Percentiles rank a stretch among this genome's conserved stretches.
These are phyloP conservation scores for Elaeis guineensis DNA, from an alignment of 176 grass and related monocot genomes.

Conservation along the genomic window DNA sequence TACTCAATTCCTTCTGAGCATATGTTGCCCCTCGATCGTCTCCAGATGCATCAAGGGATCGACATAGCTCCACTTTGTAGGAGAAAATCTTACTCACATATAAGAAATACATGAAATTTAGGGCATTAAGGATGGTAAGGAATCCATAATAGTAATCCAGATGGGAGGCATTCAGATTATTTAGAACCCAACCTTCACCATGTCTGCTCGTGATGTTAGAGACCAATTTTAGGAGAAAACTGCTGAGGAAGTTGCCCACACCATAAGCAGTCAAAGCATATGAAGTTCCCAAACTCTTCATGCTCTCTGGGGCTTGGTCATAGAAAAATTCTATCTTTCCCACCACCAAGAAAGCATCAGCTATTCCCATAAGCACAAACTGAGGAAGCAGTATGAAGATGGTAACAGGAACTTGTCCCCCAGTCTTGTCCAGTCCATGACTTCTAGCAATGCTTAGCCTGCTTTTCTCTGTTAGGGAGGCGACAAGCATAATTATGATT, in stretches of 20 bases:
- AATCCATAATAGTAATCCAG: constrained; percentile 75
- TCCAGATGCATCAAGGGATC: constrained; percentile 8
- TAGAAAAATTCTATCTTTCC: constrained; percentile 77
- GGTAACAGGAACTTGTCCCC: constrained; percentile 28
- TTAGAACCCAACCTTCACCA: constrained; percentile 46
- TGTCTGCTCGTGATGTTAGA: constrained; percentile 21
- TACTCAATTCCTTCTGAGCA: neutral
- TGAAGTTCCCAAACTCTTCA: constrained; percentile 82
- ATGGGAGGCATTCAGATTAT: constrained; percentile 63
- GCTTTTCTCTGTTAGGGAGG: constrained; percentile 30
- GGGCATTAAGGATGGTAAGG: constrained; percentile 29
- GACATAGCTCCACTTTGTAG: constrained; percentile 29
- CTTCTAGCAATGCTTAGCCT: constrained; percentile 37
- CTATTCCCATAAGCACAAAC: constrained; percentile 68
- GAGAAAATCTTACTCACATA: constrained; percentile 30
- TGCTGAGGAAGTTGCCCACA: constrained; percentile 64
- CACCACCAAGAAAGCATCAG: constrained; percentile 52
- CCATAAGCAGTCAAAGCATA: constrained; percentile 50
- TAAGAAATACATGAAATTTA: constrained; percentile 45
- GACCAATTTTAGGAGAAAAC: constrained; percentile 41
- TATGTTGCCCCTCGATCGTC: constrained; percentile 6
- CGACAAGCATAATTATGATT: constrained; percentile 38
- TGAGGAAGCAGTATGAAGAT: constrained; percentile 78
- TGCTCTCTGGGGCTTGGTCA: constrained; percentile 82
- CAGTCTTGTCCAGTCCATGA: neutral